Percentiles rank a stretch among this genome's conserved stretches.
phyloP scores from a whole-genome alignment of 2,329 filamentous ascomycete genomes.

The Xylaria arbuscula region DNA sequence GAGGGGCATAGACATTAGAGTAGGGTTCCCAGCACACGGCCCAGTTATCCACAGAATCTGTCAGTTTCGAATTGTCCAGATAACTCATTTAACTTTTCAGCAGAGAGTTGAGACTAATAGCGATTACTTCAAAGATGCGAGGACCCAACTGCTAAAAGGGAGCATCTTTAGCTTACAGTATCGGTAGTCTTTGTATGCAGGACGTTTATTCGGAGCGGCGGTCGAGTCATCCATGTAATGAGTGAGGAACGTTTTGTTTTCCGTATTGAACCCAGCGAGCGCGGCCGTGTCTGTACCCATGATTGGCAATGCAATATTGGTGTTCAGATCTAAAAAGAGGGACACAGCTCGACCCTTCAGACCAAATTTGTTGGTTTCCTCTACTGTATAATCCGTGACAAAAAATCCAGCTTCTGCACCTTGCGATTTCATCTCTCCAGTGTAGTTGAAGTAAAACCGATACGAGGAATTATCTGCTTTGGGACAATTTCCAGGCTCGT shows the following conservation, averaged over 20 bases:
- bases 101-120: neutral
- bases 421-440: conserved; percentile 5
- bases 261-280: conserved; percentile 7
- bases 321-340: neutral
- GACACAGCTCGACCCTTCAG: neutral
- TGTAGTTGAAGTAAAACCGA: conserved; percentile 22
- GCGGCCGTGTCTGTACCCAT: conserved; percentile 1
- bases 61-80: neutral
- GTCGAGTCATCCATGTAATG: conserved; percentile 15
- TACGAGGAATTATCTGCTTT: conserved; percentile 11
- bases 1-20: neutral
- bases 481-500: neutral
- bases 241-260: conserved; percentile 11
- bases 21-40: conserved; percentile 17
- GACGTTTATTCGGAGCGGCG: neutral
- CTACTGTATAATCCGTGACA: conserved; percentile 7
- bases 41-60: conserved; percentile 13
- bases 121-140: neutral
- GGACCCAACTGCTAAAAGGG: neutral
- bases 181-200: neutral
- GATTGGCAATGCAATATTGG: neutral
- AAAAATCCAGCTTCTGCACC: conserved; percentile 6
- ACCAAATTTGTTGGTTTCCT: neutral
- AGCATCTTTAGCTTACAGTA: neutral
- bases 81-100: no score